Evolutionary conservation across 495 filamentous ascomycete species (phyloP).

Genomic region (Aspergillus ostianus): DNA sequence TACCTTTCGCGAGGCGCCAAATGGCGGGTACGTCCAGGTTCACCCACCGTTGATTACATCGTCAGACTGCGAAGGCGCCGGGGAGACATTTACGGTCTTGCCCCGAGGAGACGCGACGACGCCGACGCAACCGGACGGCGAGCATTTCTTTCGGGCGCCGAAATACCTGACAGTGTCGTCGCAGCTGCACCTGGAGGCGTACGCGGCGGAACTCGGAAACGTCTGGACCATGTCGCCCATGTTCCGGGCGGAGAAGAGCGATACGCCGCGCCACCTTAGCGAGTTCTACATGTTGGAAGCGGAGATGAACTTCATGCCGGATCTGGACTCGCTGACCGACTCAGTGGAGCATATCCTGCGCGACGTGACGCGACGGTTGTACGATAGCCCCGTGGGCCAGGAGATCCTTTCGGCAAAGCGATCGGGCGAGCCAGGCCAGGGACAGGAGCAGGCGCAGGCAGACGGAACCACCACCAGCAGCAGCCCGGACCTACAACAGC

Average conservation of each 20-base stretch:
- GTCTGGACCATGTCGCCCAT: conserved; percentile 95
- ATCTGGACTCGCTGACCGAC: conserved; percentile 67
- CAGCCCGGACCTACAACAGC: conserved; percentile 51
- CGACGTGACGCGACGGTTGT: conserved; percentile 54
- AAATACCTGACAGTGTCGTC: conserved; percentile 96
- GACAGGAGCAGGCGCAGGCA: conserved; percentile 25
- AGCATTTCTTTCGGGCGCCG: conserved; percentile 75
- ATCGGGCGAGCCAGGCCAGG: conserved; percentile 34
- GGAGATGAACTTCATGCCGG: conserved; percentile 75
- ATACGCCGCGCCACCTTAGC: conserved; percentile 90
- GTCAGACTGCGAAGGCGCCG: conserved; percentile 95
- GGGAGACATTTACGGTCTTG: conserved; percentile 84
- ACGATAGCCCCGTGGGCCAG: conserved; percentile 53
- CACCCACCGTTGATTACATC: conserved; percentile 94
- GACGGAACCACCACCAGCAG: conserved; percentile 10
- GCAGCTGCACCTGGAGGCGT: conserved; percentile 91
- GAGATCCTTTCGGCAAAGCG: conserved; percentile 58
- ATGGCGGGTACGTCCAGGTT: conserved; percentile 73
- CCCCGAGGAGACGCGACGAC: conserved; percentile 30
- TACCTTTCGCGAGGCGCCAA: conserved; percentile 60
- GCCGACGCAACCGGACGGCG: conserved; percentile 29
- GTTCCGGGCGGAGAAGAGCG: conserved; percentile 91
- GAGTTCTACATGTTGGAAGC: conserved; percentile 99
- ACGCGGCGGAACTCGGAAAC: conserved; percentile 80
- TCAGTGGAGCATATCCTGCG: conserved; percentile 76